Base-by-base conservation (phyloP, 2,329 filamentous ascomycete species). In the Exserohilum rostratum region DNA sequence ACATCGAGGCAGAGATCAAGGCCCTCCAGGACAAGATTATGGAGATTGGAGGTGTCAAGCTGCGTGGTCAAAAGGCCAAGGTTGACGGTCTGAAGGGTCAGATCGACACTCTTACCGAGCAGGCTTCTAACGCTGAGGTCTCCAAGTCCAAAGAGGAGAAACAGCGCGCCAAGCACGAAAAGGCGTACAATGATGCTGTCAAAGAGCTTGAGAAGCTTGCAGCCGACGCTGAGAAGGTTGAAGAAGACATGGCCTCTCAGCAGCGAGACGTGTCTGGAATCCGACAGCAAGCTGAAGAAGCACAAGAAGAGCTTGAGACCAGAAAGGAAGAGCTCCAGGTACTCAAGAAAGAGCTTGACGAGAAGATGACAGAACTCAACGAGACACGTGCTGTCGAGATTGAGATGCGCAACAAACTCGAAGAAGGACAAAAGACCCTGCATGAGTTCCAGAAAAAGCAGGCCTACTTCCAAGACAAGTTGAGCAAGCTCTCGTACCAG, bases 401-500 rank as follows among this genome's bases (percentile, higher is more conserved):
- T 57, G 95, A 99, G 76, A 97, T 98, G 92, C 90, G 90, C 60
- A 98, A 98, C 77, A 96, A 96, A 78, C 87, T 99, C 1, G 95
- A 98, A 70, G 93, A 98, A 71, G 95, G 93, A 73, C 90, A 96
- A 63, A 99, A 99, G 78, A 85, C 88, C 9, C 83, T 98, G 12
- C 77, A 79, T 0, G 93, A 98, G 70, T 96, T 96, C 75, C 87
- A 96, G 73, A 93, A 90, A 76, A 87, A 90, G 55, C 83, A 90
- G 35, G 84, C 83, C 33, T 91, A 96, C 78, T 98, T 93, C 92
- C 82, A 92, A 50, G 91, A 96, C 56, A 97, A 98, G 79, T 81
- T 96, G 7, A 82, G 83, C 47, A 98, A 96, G 79, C 84, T 99
- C 22, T 78, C 83, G 3, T 79, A 98, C 33, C 92, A 97, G 65